Percentiles rank a stretch among this genome's conserved stretches.
phyloP scores from a whole-genome alignment of 108 stramenopile species.

The Chaetoceros tenuissimus region DNA sequence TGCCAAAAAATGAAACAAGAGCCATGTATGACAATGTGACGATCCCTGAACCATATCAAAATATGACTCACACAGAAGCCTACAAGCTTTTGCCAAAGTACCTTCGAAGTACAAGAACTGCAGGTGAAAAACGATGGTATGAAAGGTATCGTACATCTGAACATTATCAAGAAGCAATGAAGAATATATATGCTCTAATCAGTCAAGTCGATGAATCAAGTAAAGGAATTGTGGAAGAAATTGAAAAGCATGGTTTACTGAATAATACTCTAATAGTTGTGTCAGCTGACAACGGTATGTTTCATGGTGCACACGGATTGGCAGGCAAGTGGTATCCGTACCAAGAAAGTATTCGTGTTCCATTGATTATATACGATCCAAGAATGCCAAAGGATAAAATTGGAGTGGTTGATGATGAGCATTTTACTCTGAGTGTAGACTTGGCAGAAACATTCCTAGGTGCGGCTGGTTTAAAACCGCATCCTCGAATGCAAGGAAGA shows the following conservation, averaged over 20 bases:
- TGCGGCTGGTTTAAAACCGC: slow-evolving; percentile 44
- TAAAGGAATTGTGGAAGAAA: slow-evolving; percentile 32
- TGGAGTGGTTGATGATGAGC: slow-evolving; percentile 49
- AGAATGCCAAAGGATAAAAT: slow-evolving; percentile 43
- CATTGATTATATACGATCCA: slow-evolving; percentile 75
- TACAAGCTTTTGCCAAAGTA: slow-evolving; percentile 16
- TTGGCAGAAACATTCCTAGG: slow-evolving; percentile 66
- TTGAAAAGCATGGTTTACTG: slow-evolving; percentile 33
- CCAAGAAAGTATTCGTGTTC: slow-evolving; percentile 69
- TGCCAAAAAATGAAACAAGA: slow-evolving; percentile 40
- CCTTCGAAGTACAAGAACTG: slow-evolving; percentile 14
- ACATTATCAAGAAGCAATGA: slow-evolving; percentile 59
- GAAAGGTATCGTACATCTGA: slow-evolving; percentile 50
- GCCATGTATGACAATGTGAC: slow-evolving; percentile 28
- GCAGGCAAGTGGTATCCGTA: slow-evolving; percentile 38
- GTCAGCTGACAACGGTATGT: slow-evolving; percentile 55
- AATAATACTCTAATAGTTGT: slow-evolving; percentile 61
- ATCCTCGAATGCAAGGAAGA: slow-evolving; percentile 58
- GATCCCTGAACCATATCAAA: neutral
- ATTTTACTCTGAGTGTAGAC: slow-evolving; percentile 74
- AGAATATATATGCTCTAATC: slow-evolving; percentile 73
- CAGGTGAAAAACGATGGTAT: slow-evolving; percentile 25
- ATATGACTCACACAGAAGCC: neutral
- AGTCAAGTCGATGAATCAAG: slow-evolving; percentile 66
- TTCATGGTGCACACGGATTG: slow-evolving; percentile 54